Evolutionary conservation across 1,284 basidiomycete species (phyloP).

Genomic region (Jaminaea rosea): DNA sequence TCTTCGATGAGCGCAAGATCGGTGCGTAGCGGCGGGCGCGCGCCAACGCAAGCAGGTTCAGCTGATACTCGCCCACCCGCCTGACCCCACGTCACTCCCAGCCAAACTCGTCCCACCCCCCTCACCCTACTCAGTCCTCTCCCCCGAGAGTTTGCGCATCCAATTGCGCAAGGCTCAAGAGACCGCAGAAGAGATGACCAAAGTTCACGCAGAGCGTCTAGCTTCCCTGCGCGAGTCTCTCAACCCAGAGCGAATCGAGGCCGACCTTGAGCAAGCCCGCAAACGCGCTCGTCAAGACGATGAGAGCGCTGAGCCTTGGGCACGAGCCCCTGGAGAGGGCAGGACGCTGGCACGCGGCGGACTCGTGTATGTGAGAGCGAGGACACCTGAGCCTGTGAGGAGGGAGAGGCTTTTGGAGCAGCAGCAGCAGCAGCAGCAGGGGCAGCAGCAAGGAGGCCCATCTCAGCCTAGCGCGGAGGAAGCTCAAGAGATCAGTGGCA

Average conservation of each 20-base stretch:
- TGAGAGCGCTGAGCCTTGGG: background rate
- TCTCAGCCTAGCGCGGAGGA: too few relatives aligned
- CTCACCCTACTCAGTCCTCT: background rate
- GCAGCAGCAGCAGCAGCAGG: background rate
- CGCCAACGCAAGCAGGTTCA: too few relatives aligned
- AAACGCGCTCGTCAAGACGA: background rate
- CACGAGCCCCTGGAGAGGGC: background rate
- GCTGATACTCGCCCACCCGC: too few relatives aligned
- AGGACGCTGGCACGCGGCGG: background rate
- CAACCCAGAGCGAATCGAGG: background rate
- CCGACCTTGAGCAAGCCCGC: too few relatives aligned
- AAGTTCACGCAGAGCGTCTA: background rate
- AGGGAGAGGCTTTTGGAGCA: background rate
- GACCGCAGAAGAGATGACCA: background rate
- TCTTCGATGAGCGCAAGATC: conserved; percentile 39
- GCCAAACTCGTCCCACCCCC: background rate
- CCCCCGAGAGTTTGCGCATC: background rate
- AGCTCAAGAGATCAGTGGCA: too few relatives aligned
- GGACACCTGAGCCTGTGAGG: background rate
- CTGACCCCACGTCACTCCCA: too few relatives aligned
- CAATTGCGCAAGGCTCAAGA: background rate
- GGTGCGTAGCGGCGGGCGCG: conserved; percentile 10
- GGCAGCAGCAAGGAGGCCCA: background rate
- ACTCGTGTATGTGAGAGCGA: background rate
- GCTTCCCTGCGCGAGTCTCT: background rate